phyloP scores from a whole-genome alignment of 2,329 filamentous ascomycete species.

The Nemania diffusa region DNA sequence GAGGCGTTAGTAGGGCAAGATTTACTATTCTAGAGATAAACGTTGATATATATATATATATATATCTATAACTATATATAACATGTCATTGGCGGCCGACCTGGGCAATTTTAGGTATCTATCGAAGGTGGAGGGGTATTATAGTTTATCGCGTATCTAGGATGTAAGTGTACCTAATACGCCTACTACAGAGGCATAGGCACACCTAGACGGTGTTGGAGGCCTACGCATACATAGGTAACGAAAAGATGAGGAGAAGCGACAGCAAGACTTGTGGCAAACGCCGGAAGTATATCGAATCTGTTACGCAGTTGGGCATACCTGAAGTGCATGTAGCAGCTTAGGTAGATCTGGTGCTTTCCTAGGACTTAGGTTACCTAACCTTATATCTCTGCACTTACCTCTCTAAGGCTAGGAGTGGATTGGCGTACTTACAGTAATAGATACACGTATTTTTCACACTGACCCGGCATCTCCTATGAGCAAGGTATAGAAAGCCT shows the following conservation, averaged over 20 bases:
- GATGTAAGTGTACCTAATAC: too few species aligned
- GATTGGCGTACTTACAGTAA: not conserved
- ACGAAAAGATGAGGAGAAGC: not conserved
- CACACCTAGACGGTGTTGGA: too few species aligned
- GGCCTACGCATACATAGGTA: too few species aligned
- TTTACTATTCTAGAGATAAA: not conserved
- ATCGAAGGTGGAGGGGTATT: not conserved
- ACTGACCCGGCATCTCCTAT: not conserved
- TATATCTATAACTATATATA: too few species aligned
- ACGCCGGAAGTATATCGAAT: not conserved
- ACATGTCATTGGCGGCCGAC: too few species aligned
- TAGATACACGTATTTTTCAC: not conserved
- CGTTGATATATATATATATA: too few species aligned
- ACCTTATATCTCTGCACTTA: too few species aligned
- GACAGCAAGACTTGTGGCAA: conserved; percentile 4
- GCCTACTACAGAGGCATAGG: too few species aligned
- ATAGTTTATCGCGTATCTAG: not conserved
- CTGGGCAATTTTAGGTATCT: not conserved
- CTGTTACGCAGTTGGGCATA: conserved; percentile 1
- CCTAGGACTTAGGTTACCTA: not conserved
- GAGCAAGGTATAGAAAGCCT: not conserved
- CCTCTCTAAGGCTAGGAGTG: too few species aligned
- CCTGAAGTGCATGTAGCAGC: too few species aligned
- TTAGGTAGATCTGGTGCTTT: not conserved
- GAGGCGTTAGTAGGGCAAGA: not conserved